Evolutionary conservation across 1,284 basidiomycete species (phyloP), one percentile per base, ranked within the genome.

Genomic region (Kalmanozyma brasiliensis): DNA sequence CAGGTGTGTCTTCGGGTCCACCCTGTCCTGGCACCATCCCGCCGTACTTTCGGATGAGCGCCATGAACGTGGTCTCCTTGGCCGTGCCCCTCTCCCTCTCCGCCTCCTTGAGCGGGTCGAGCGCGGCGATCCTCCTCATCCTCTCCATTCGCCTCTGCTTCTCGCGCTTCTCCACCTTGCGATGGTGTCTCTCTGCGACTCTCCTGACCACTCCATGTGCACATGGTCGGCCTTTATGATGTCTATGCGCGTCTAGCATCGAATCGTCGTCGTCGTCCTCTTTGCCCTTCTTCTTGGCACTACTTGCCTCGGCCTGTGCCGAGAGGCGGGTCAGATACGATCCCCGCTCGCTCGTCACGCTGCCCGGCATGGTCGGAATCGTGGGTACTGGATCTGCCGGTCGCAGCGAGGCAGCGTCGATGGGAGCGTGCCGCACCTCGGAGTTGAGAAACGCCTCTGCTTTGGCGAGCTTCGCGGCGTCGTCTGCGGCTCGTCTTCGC

Each of bases 31-130:
- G n/a, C 4, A 48, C 68, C 41, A 59, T 53, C 9, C 35, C 26
- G 13, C 68, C 63, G 35, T 62, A 62, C 37, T 66, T 65, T 42
- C 62, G 35, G 37, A 66, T 61, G 26, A 69, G 35, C 16, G 61
- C 66, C 55, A 64, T 63, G 8, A 69, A 69, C 20, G 52, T 64
- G 20, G 65, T 68, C 33, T 68, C 65, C 23, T 68, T 68, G 6
- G 65, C 65, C 22, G 51, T 38, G 1, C 60, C 66, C 5, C 46
- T 43, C 13, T 64, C 26, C 4, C 61, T 14, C n/a, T 56, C 46
- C 7, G 33, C 52, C 19, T 69, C 60, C 24, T 64, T 51, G 14
- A 69, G 49, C 9, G 66, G 66, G 23, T 69, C 57, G 11, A 69
- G 61, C 10, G 66, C 66, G 8, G 66, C 66, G 16, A 69, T 69